Conservation (phyloP, 805 yeast genomes). For the Lipomyces mesembrius region DNA sequence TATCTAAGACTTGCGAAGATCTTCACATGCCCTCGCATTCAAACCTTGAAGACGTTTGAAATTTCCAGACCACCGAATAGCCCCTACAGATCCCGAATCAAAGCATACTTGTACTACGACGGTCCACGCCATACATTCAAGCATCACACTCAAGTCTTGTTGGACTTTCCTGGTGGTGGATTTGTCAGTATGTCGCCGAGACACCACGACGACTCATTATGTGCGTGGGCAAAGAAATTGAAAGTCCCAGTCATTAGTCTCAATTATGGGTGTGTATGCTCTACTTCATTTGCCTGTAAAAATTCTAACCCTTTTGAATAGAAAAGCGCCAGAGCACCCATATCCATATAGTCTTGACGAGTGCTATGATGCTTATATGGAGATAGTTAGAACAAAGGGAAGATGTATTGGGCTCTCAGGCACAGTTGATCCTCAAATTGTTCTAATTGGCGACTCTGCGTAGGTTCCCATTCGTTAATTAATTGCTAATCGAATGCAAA, state of each 20-base stretch:
- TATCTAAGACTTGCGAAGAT: conserved; percentile 28
- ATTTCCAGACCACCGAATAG: conserved; percentile 40
- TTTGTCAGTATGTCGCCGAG: conserved; percentile 42
- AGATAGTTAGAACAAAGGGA: conserved; percentile 39
- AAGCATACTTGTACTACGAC: conserved; percentile 40
- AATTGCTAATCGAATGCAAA: background rate
- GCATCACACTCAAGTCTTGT: conserved; percentile 35
- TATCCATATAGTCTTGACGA: conserved; percentile 42
- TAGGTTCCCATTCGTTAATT: conserved; percentile 11
- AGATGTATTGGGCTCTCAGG: conserved; percentile 41
- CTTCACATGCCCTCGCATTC: conserved; percentile 38
- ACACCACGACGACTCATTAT: conserved; percentile 39
- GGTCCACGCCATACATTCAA: conserved; percentile 40
- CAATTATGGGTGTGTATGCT: conserved; percentile 35
- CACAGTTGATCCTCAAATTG: conserved; percentile 32
- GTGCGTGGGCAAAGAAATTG: conserved; percentile 38
- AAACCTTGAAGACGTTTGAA: conserved; percentile 25
- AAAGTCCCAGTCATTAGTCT: conserved; percentile 37
- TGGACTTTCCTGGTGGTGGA: conserved; percentile 43
- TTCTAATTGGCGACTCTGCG: conserved; percentile 42
- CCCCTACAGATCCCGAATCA: conserved; percentile 33
- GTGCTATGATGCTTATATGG: conserved; percentile 40
- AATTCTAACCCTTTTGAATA: conserved; percentile 11
- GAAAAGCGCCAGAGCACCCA: conserved; percentile 43
- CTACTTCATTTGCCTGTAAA: background rate